A percentile compares a stretch with the other conserved stretches of the same genome.
Conservation (phyloP, 495 filamentous ascomycete species). For the Pyrenula massariospora region DNA sequence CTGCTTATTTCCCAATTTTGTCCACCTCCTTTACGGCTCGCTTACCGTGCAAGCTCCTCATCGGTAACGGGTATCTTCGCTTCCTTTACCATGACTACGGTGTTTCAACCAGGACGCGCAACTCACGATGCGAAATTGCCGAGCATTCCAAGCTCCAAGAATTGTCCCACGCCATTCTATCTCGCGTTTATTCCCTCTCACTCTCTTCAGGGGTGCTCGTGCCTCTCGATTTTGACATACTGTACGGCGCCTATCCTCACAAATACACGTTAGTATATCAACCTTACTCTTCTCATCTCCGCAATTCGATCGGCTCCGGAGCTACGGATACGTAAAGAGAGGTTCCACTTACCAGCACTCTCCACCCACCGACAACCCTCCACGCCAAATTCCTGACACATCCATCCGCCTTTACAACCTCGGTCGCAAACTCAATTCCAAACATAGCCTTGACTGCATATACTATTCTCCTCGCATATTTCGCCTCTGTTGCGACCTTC, state of each 20-base stretch:
- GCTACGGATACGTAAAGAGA: neutral
- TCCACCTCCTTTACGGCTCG: too few species aligned
- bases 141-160: too few species aligned
- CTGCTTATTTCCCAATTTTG: too few species aligned
- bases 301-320: neutral
- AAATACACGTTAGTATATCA: neutral
- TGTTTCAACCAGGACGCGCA: too few species aligned
- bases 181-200: neutral
- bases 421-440: slow-evolving; percentile 86
- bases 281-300: neutral
- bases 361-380: slow-evolving; percentile 91
- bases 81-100: too few species aligned
- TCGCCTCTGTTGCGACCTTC: slow-evolving; percentile 72
- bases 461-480: slow-evolving; percentile 78
- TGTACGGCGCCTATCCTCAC: slow-evolving; percentile 30
- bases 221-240: slow-evolving; percentile 28
- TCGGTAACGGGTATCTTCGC: too few species aligned
- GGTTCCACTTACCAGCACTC: slow-evolving; percentile 63
- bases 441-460: slow-evolving; percentile 98
- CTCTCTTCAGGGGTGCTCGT: slow-evolving; percentile 21
- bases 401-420: slow-evolving; percentile 87
- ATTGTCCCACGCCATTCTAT: too few species aligned
- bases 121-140: too few species aligned
- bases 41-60: too few species aligned
- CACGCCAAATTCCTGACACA: slow-evolving; percentile 85